Conservation (phyloP, 1,284 basidiomycete genomes). For the Anthracocystis panici-leucophaei region DNA sequence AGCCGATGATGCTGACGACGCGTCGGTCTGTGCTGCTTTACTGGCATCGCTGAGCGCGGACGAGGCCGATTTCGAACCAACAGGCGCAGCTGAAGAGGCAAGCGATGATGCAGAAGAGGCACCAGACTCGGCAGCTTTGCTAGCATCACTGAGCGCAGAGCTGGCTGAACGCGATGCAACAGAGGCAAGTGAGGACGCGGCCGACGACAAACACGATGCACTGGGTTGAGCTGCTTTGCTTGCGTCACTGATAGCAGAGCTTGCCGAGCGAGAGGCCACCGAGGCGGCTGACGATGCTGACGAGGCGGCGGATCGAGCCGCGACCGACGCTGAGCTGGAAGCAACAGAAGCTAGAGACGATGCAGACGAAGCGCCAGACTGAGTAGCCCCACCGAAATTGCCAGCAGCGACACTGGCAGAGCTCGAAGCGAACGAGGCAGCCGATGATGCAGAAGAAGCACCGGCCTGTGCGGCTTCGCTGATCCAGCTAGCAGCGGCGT, state of each 20-base stretch:
- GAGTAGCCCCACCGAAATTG: not conserved
- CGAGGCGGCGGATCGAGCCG: too few species aligned
- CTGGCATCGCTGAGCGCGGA: not conserved
- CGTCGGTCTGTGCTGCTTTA: not conserved
- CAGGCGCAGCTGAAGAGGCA: conserved; percentile 4
- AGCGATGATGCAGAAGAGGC: conserved; percentile 9
- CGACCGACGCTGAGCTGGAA: conserved; percentile 7
- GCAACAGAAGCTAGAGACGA: conserved; percentile 13
- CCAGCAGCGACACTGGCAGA: conserved; percentile 7
- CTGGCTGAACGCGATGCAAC: conserved; percentile 11
- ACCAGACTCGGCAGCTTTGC: conserved; percentile 5
- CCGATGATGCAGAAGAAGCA: conserved; percentile 7
- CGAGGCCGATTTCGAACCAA: too few species aligned
- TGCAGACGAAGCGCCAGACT: conserved; percentile 14
- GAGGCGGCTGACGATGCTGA: conserved; percentile 7
- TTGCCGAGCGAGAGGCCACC: conserved; percentile 14
- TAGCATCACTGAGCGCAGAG: conserved; percentile 3
- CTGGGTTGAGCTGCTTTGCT: not conserved
- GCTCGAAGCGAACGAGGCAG: conserved; percentile 4
- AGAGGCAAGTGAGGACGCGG: conserved; percentile 3
- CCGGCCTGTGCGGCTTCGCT: not conserved
- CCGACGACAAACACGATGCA: not conserved
- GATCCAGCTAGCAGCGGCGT: conserved; percentile 7
- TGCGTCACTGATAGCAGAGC: conserved; percentile 2
- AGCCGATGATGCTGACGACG: not conserved